Evolutionary conservation across 2,329 filamentous ascomycete species (phyloP).

Genomic region (Aureobasidium namibiae): DNA sequence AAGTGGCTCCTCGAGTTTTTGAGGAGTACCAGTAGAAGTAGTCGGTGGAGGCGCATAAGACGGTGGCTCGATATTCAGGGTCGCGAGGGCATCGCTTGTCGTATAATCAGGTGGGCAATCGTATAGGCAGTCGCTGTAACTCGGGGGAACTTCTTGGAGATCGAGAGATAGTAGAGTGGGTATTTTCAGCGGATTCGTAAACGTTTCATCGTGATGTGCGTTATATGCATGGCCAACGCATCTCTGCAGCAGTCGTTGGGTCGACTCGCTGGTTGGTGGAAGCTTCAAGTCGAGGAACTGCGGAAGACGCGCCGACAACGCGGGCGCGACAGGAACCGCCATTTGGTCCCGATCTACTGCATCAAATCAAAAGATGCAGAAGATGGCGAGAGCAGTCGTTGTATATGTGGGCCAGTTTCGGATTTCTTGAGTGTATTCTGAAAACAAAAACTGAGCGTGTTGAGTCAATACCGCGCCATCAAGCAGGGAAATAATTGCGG

Average conservation of each 20-base stretch:
- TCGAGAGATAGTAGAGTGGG: not conserved
- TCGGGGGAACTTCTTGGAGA: constrained; percentile 26
- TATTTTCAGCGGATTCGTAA: not conserved
- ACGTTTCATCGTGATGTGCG: not conserved
- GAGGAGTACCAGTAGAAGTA: not conserved
- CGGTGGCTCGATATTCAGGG: not conserved
- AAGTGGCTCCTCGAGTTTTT: too few relatives aligned
- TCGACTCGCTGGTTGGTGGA: not conserved
- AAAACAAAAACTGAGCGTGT: not conserved
- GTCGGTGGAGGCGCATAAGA: not conserved
- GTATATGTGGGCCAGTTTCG: not conserved
- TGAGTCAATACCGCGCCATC: too few relatives aligned
- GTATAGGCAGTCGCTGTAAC: constrained; percentile 35
- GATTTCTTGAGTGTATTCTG: not conserved
- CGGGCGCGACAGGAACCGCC: constrained; percentile 8
- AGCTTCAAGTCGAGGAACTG: not conserved
- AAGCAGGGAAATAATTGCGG: constrained; percentile 4
- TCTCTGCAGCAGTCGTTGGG: not conserved
- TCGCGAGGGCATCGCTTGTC: constrained; percentile 31
- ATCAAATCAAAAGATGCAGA: not conserved
- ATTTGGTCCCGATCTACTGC: not conserved
- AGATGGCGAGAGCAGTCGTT: too few relatives aligned
- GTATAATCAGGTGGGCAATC: constrained; percentile 41
- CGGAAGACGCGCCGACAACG: constrained; percentile 9
- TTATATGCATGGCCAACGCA: constrained; percentile 7